Percentiles rank a stretch among this genome's conserved stretches.
Evolutionary conservation across 140 eudicot genomes (phyloP).

Genomic region (Flaveria floridana): DNA sequence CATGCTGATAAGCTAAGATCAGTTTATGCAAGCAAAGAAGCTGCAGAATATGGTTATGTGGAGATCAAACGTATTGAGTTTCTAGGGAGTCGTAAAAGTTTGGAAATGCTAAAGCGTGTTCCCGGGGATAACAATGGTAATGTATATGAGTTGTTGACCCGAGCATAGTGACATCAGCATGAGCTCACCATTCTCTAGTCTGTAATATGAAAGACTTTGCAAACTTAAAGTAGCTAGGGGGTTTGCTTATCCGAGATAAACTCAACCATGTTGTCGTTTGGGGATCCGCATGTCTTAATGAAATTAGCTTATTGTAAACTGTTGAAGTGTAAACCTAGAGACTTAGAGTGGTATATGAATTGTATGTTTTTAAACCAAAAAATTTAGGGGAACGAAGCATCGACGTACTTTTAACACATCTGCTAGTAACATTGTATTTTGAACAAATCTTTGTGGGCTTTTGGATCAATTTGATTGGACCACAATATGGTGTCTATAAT

Average conservation of each 20-base stretch:
- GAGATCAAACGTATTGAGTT: conserved; percentile 67
- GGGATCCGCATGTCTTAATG: no score
- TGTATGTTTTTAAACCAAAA: no score
- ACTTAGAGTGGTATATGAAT: no score
- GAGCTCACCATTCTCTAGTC: neutral
- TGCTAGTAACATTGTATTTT: no score
- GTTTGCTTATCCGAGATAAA: no score
- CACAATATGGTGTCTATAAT: no score
- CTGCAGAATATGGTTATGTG: conserved; percentile 43
- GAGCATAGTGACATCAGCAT: conserved; percentile 37
- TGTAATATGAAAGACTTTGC: neutral
- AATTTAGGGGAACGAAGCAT: no score
- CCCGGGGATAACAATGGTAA: conserved; percentile 70
- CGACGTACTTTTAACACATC: neutral
- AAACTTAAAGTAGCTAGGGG: neutral
- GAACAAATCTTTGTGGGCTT: no score
- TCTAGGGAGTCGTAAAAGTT: conserved; percentile 88
- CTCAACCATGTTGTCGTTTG: no score
- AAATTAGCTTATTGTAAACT: neutral
- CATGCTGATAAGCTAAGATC: conserved; percentile 78
- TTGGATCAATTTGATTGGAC: no score
- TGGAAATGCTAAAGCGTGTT: conserved; percentile 89
- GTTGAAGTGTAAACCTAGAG: no score
- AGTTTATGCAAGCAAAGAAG: conserved; percentile 59
- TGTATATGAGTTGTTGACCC: conserved; percentile 72